These are phyloP conservation scores for Fraxinus angustifolia DNA, from an alignment of 305 asterid species.

Conservation along the genomic window DNA sequence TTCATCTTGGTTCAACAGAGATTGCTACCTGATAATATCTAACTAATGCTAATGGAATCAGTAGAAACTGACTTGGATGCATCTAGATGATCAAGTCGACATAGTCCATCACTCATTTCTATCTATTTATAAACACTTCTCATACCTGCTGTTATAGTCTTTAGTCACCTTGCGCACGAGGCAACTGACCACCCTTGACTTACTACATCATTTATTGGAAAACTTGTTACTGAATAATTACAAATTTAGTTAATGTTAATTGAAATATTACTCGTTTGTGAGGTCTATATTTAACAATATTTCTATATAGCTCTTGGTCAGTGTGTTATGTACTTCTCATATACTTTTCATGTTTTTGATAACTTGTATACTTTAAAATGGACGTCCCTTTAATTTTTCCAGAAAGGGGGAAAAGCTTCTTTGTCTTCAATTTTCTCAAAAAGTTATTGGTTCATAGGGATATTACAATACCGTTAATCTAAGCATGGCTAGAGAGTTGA, in stretches of 20 bases:
- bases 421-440: not conserved
- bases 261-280: not conserved
- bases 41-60: slow-evolving; percentile 18
- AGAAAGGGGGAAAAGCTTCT: not conserved
- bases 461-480: not conserved
- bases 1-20: not conserved
- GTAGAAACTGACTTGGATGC: slow-evolving; percentile 30
- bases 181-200: not conserved
- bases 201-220: not conserved
- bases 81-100: slow-evolving; percentile 40
- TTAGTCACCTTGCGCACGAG: not conserved
- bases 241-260: not conserved
- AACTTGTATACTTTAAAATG: not conserved
- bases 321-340: not conserved
- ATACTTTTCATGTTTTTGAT: not conserved
- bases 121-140: not conserved
- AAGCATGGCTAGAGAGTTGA: not conserved
- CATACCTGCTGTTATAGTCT: not conserved
- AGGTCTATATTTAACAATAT: not conserved
- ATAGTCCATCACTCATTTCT: not conserved
- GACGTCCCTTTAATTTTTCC: not conserved
- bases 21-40: not conserved
- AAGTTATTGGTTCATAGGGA: not conserved
- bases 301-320: not conserved
- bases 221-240: not conserved